Evolutionary conservation across 2,329 filamentous ascomycete genomes (phyloP).

Genomic region (Cladorrhinum sp.): DNA sequence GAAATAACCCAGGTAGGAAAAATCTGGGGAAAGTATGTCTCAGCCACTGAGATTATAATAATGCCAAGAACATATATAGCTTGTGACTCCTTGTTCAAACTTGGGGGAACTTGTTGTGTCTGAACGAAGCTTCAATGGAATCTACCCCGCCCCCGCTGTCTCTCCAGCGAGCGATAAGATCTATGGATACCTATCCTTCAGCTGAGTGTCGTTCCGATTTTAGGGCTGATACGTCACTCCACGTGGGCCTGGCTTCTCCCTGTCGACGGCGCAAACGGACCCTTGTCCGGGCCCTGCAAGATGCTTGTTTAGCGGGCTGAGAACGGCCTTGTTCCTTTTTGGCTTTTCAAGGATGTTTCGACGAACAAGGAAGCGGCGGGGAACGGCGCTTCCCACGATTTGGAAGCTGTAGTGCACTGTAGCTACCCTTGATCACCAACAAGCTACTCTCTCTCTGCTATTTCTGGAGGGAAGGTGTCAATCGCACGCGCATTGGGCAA

Average conservation of each 20-base stretch:
- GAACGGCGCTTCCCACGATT: background rate
- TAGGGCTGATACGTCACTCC: conserved; percentile 7
- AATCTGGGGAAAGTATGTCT: background rate
- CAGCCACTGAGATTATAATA: background rate
- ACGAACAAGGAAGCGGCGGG: conserved; percentile 8
- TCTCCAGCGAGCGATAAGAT: background rate
- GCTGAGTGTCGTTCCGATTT: background rate
- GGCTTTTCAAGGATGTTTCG: background rate
- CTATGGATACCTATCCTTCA: too few relatives aligned
- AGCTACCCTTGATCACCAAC: background rate
- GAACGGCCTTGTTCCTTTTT: background rate
- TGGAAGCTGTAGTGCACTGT: background rate
- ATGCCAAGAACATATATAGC: background rate
- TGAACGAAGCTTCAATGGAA: background rate
- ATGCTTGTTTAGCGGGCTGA: background rate
- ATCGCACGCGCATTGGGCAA: too few relatives aligned
- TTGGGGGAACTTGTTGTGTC: too few relatives aligned
- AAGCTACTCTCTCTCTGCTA: too few relatives aligned
- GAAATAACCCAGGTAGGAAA: background rate
- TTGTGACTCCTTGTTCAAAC: background rate
- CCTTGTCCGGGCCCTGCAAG: background rate
- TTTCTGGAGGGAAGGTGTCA: background rate
- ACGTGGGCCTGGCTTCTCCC: background rate
- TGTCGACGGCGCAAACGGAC: background rate
- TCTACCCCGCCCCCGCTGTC: background rate